phyloP scores from a whole-genome alignment of 495 filamentous ascomycete species.

The Trichoderma reesei region DNA sequence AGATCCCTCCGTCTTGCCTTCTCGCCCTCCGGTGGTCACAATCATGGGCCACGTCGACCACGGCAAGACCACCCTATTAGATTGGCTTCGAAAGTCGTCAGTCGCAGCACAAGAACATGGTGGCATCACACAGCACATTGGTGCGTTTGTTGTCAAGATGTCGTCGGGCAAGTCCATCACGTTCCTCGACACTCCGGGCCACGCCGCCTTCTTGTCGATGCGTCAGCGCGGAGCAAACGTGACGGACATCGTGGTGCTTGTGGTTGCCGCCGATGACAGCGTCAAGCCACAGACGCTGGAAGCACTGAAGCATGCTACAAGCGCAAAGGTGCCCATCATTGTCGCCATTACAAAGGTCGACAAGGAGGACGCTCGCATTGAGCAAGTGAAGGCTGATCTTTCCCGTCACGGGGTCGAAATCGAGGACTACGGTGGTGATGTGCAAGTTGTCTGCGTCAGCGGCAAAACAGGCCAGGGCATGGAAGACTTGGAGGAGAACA shows the following conservation, averaged over 20 bases:
- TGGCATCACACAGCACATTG: constrained; percentile 98
- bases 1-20: constrained; percentile 59
- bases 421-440: constrained; percentile 92
- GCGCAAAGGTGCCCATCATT: constrained; percentile 89
- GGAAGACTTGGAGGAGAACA: constrained; percentile 83
- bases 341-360: constrained; percentile 99
- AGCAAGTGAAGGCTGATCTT: constrained; percentile 82
- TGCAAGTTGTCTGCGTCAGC: constrained; percentile 80
- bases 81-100: constrained; percentile 87
- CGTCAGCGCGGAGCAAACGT: constrained; percentile 90
- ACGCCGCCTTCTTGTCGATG: constrained; percentile 94
- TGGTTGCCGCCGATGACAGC: constrained; percentile 94
- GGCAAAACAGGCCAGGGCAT: constrained; percentile 93
- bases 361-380: constrained; percentile 66
- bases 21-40: constrained; percentile 86
- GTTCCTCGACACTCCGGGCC: constrained; percentile 95
- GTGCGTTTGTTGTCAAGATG: constrained; percentile 90
- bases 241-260: constrained; percentile 92
- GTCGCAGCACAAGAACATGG: constrained; percentile 86
- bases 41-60: constrained; percentile 99
- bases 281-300: constrained; percentile 97
- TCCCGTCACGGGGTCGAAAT: constrained; percentile 78
- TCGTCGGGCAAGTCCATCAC: constrained; percentile 80
- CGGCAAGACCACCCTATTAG: constrained; percentile 93
- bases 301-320: constrained; percentile 86